Evolutionary conservation across 2,329 filamentous ascomycete genomes (phyloP).

Genomic region (Myriosclerotinia duriaeana): DNA sequence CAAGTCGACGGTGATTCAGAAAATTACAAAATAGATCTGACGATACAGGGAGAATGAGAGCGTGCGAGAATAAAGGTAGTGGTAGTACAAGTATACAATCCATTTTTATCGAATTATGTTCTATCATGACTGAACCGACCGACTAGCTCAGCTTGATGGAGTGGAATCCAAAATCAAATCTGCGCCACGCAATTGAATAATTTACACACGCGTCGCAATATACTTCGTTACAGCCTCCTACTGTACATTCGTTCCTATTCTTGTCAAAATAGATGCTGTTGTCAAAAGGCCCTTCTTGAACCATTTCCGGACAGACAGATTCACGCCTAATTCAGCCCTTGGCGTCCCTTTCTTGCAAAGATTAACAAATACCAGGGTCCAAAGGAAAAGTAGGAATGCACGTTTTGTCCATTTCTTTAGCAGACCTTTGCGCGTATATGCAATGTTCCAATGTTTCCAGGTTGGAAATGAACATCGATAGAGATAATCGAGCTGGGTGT

Average conservation of each 20-base stretch:
- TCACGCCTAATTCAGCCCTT: not conserved
- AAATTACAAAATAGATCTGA: not conserved
- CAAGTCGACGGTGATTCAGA: not conserved
- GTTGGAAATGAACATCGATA: slow-evolving; percentile 52
- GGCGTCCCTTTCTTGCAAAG: not conserved
- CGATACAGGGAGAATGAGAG: not conserved
- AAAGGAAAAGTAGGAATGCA: slow-evolving; percentile 1
- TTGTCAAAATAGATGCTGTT: slow-evolving; percentile 3
- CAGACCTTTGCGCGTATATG: slow-evolving; percentile 50
- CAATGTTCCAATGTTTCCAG: slow-evolving; percentile 55
- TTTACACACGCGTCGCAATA: not conserved
- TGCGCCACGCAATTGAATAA: not conserved
- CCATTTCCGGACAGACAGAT: not conserved
- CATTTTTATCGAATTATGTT: not conserved
- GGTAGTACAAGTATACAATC: too few species aligned
- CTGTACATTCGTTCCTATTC: not conserved
- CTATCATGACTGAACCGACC: not conserved
- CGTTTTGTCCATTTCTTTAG: slow-evolving; percentile 37
- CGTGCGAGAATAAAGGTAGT: not conserved
- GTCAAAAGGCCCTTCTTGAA: slow-evolving; percentile 1
- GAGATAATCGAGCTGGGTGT: slow-evolving; percentile 52
- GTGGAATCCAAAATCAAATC: not conserved
- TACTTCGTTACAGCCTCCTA: not conserved
- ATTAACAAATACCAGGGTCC: not conserved
- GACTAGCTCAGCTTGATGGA: not conserved